These are phyloP conservation scores for Pelargonium fulgidum DNA, from an alignment of 441 rosid genomes.

Conservation along the genomic window DNA sequence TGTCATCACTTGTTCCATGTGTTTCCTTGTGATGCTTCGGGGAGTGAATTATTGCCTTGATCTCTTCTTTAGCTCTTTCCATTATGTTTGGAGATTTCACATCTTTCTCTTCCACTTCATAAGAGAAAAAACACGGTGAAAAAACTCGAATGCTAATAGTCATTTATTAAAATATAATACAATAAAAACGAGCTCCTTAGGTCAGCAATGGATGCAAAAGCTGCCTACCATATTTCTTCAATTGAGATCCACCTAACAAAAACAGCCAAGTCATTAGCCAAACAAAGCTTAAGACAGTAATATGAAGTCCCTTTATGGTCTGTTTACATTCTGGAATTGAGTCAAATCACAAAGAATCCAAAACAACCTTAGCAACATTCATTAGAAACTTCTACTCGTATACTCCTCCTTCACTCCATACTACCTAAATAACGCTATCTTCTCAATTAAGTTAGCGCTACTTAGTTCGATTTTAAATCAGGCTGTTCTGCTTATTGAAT, in stretches of 20 bases:
- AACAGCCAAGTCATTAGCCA: too few relatives aligned
- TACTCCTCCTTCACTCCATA: too few relatives aligned
- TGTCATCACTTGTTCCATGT: conserved; percentile 50
- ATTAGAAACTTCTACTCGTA: too few relatives aligned
- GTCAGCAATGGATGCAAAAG: not conserved
- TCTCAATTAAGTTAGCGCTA: too few relatives aligned
- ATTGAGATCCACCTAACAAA: not conserved
- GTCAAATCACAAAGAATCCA: too few relatives aligned
- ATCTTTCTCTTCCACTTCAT: conserved; percentile 23
- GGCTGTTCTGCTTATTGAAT: too few relatives aligned
- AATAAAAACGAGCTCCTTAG: not conserved
- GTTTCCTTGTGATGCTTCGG: conserved; percentile 40
- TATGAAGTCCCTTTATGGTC: too few relatives aligned
- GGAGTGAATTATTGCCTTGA: conserved; percentile 24
- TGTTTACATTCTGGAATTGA: too few relatives aligned
- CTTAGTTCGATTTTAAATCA: too few relatives aligned
- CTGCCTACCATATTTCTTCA: not conserved
- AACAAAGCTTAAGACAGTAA: too few relatives aligned
- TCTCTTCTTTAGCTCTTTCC: conserved; percentile 37
- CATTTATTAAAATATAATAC: not conserved
- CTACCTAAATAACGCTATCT: too few relatives aligned
- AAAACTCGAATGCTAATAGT: not conserved
- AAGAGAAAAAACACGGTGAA: not conserved
- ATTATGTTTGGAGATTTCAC: conserved; percentile 31
- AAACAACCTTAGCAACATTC: too few relatives aligned